Conservation (phyloP, 129 eudicot genomes). For the Solidago caesia region DNA sequence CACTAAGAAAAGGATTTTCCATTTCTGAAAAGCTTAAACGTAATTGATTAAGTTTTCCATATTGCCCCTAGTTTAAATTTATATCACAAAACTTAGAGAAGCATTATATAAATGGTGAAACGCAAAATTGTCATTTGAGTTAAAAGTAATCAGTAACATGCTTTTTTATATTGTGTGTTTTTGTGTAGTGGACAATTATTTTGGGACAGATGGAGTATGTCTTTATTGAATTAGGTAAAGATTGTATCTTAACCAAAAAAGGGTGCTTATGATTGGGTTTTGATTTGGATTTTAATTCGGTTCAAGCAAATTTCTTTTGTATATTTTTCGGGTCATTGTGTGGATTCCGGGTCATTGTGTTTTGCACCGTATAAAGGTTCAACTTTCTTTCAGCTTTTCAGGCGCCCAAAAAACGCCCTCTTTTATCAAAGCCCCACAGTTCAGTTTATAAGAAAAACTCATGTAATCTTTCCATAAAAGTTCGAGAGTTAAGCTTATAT, state of each 20-base stretch:
- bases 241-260: not conserved
- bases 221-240: not conserved
- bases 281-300: not conserved
- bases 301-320: not conserved
- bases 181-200: too few relatives aligned
- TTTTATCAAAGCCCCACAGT: not conserved
- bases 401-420: not conserved
- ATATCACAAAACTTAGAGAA: too few relatives aligned
- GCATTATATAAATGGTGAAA: too few relatives aligned
- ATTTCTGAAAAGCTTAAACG: too few relatives aligned
- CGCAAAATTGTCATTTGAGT: too few relatives aligned
- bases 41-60: too few relatives aligned
- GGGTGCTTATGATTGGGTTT: conserved; percentile 1
- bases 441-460: not conserved
- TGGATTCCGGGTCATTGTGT: not conserved
- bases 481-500: not conserved
- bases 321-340: too few relatives aligned
- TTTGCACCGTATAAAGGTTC: not conserved
- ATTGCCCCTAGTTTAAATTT: too few relatives aligned
- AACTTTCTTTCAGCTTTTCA: not conserved
- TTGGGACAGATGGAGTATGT: too few relatives aligned
- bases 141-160: too few relatives aligned
- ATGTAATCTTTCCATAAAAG: not conserved
- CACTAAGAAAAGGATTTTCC: not conserved
- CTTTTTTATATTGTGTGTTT: too few relatives aligned